These are phyloP conservation scores for Pseudogymnoascus sp. DNA, from an alignment of 2,329 filamentous ascomycete species.

Conservation along the genomic window DNA sequence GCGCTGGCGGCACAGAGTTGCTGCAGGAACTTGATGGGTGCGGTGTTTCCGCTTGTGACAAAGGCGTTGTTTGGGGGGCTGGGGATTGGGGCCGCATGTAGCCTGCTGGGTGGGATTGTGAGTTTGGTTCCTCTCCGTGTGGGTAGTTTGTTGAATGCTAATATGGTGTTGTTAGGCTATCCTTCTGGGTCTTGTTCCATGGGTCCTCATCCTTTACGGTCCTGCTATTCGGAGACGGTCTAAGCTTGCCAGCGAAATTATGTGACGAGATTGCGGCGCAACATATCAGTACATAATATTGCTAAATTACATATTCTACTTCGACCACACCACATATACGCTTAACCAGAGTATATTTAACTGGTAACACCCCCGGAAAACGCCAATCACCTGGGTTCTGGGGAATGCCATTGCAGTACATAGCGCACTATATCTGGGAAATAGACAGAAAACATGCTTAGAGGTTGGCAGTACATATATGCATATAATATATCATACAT, in stretches of 20 bases:
- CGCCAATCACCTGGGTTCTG: too few relatives aligned
- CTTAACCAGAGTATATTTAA: too few relatives aligned
- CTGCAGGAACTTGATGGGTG: constrained; percentile 76
- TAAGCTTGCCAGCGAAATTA: constrained; percentile 51
- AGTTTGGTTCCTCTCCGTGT: neutral
- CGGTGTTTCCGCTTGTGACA: constrained; percentile 72
- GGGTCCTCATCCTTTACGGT: constrained; percentile 74
- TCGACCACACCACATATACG: too few relatives aligned
- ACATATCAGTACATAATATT: neutral
- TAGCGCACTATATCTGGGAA: too few relatives aligned
- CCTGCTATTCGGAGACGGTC: constrained; percentile 66
- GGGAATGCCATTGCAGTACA: too few relatives aligned
- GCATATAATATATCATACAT: too few relatives aligned
- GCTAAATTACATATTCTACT: neutral
- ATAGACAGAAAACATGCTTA: too few relatives aligned
- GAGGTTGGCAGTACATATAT: too few relatives aligned
- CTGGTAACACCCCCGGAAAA: too few relatives aligned
- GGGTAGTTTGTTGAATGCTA: neutral
- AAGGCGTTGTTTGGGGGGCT: constrained; percentile 63
- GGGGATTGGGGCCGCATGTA: constrained; percentile 62
- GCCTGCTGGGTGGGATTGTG: constrained; percentile 62
- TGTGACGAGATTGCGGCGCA: neutral
- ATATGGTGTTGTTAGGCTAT: constrained; percentile 25
- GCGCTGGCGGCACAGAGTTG: constrained; percentile 81
- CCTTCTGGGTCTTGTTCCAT: constrained; percentile 72